Percentiles rank a stretch among this genome's conserved stretches.
phyloP scores from a whole-genome alignment of 306 rosid species.

The Rosa persica region DNA sequence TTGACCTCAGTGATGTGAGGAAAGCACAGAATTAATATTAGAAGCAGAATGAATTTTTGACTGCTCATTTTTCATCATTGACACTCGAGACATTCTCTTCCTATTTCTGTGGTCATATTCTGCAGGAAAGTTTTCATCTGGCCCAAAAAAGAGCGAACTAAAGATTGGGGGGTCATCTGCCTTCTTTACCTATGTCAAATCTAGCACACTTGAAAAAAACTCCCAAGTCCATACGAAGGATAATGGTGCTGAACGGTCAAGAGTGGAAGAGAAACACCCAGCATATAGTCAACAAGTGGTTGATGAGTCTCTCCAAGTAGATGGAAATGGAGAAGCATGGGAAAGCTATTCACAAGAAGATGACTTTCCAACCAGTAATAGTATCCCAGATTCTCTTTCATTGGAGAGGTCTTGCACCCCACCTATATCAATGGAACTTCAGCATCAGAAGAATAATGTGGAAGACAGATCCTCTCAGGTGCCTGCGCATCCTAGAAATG shows the following conservation, averaged over 20 bases:
- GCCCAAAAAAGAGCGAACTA: conserved; percentile 79
- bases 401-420: conserved; percentile 86
- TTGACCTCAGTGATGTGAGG: conserved; percentile 8
- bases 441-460: conserved; percentile 42
- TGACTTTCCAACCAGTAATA: conserved; percentile 64
- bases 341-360: conserved; percentile 66
- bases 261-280: conserved; percentile 42
- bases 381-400: conserved; percentile 73
- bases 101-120: conserved; percentile 14
- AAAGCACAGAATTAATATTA: background rate
- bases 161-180: conserved; percentile 97
- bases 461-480: conserved; percentile 50
- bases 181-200: conserved; percentile 84
- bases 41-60: background rate
- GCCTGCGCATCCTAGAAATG: conserved; percentile 48
- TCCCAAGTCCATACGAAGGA: conserved; percentile 46
- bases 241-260: conserved; percentile 32
- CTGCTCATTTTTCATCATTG: background rate
- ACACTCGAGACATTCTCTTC: background rate
- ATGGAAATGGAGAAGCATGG: conserved; percentile 57
- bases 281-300: conserved; percentile 41
- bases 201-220: conserved; percentile 40
- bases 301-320: conserved; percentile 37
- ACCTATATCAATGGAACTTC: conserved; percentile 56
- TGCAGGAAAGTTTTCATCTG: conserved; percentile 57